A percentile compares a stretch with the other conserved stretches of the same genome.
These are phyloP conservation scores for Boletus vermiculosoides DNA, from an alignment of 768 basidiomycete genomes.

Conservation along the genomic window DNA sequence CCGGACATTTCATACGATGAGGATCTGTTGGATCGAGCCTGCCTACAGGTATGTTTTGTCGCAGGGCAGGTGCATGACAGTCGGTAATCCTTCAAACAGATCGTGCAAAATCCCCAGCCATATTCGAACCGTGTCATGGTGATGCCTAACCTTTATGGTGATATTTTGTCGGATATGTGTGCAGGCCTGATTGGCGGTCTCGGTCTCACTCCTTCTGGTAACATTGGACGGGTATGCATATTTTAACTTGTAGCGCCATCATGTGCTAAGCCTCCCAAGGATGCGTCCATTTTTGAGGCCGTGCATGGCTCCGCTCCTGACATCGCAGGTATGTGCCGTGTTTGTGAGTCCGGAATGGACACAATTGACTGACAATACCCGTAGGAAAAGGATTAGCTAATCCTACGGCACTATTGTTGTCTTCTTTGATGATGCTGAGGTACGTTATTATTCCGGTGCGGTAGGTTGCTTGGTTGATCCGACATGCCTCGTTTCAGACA, in stretches of 20 bases:
- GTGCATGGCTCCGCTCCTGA: conserved; percentile 99
- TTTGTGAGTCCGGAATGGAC: not conserved
- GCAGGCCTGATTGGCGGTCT: conserved; percentile 98
- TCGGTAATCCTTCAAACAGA: conserved; percentile 39
- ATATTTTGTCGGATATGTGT: conserved; percentile 97
- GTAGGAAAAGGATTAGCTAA: conserved; percentile 90
- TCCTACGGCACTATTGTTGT: conserved; percentile 96
- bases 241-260: conserved; percentile 2
- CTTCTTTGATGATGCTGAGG: conserved; percentile 98
- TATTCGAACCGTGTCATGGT: conserved; percentile 99
- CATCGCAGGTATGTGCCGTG: conserved; percentile 70
- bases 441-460: conserved; percentile 36
- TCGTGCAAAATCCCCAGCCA: conserved; percentile 91
- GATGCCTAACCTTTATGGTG: conserved; percentile 97
- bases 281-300: conserved; percentile 99
- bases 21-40: conserved; percentile 94
- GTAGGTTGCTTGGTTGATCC: conserved; percentile 18
- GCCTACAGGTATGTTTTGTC: conserved; percentile 65
- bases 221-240: conserved; percentile 82
- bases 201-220: conserved; percentile 95
- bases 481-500: conserved; percentile 53
- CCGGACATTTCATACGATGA: conserved; percentile 94
- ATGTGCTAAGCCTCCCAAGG: conserved; percentile 45
- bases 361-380: conserved; percentile 7
- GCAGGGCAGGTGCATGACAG: not conserved